Evolutionary conservation across 768 basidiomycete genomes (phyloP).

Genomic region (Auriculariales sp.): DNA sequence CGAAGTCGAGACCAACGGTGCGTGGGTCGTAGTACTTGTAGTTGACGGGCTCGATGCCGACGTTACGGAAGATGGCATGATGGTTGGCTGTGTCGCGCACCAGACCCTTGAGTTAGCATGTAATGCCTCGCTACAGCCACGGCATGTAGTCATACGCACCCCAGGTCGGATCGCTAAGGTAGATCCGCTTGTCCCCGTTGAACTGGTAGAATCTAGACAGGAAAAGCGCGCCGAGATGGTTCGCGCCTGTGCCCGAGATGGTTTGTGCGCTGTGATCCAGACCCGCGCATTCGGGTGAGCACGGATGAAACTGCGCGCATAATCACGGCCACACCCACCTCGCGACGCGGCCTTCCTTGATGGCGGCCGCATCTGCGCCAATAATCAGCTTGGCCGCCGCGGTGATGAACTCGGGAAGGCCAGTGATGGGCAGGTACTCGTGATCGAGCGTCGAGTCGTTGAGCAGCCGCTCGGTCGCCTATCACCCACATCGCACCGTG

Average conservation of each 20-base stretch:
- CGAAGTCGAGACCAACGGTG: constrained; percentile 76
- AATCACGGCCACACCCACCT: constrained; percentile 17
- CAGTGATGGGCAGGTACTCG: constrained; percentile 86
- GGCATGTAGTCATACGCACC: constrained; percentile 30
- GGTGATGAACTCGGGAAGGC: constrained; percentile 66
- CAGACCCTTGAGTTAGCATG: constrained; percentile 1
- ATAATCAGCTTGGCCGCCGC: constrained; percentile 76
- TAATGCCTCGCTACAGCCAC: constrained; percentile 1
- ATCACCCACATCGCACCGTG: neutral
- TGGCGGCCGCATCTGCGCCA: constrained; percentile 51
- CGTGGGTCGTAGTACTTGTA: constrained; percentile 92
- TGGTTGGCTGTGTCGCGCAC: constrained; percentile 51
- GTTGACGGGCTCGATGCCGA: constrained; percentile 70
- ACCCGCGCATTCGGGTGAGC: neutral
- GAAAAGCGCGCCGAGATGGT: constrained; percentile 84
- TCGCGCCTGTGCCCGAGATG: constrained; percentile 91
- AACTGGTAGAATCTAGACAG: constrained; percentile 69
- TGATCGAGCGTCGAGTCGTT: constrained; percentile 66
- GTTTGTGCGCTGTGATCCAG: constrained; percentile 68
- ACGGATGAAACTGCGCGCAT: neutral
- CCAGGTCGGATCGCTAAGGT: constrained; percentile 91
- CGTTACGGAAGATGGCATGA: constrained; percentile 79
- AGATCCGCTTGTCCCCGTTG: constrained; percentile 51
- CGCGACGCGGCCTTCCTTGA: constrained; percentile 55
- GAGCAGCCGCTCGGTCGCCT: constrained; percentile 65